Base-by-base conservation (phyloP, 768 basidiomycete genomes). In the Kwoniella sp. region DNA sequence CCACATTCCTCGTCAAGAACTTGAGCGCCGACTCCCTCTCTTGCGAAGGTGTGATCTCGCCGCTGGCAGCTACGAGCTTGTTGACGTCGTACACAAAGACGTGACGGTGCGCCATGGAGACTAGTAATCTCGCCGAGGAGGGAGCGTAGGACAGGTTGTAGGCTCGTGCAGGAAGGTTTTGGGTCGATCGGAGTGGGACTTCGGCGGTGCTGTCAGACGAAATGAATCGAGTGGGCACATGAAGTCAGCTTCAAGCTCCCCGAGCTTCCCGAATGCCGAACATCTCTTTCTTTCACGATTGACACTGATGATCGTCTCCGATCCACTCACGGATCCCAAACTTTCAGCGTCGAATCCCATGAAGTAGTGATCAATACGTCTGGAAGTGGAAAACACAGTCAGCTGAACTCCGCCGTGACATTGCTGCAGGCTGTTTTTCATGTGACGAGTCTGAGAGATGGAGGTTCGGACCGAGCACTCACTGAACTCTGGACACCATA, bases 21-120 rank as follows among this genome's bases (percentile, higher is more conserved):
- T 96, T 96, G 65, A 99, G 81, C 70, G 91, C 93, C 78, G 91
- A 93, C 82, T 97, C 96, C 67, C 96, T 82, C 79, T 87, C 85
- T 75, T 93, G 91, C 58, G 86, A 84, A 0, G 91, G 89, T 84
- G 82, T 61, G 85, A 83, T 55, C 67, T 64, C 45, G 28, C 72
- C 73, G 15, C 71, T 57, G 25, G 67, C 67, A 87, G 69, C 61
- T 29, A 74, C 66, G 12, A 97, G 89, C 66, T 88, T 88, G 28
- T 91, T 84, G 17, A 92, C 83, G 71, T 94, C 92, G 73, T 90
- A 97, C 13, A 97, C 92, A 74, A 91, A 86, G 73, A 98, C 92
- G 3, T 92, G 82, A 13, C 94, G 86, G 64, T 90, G 92, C 2
- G 93, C 93, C 89, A 96, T 92, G 0, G 91, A 91, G 26, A 96